Percentiles rank a stretch among this genome's conserved stretches.
Evolutionary conservation across 2,329 filamentous ascomycete genomes (phyloP).

Genomic region (Aspergillus bombycis): DNA sequence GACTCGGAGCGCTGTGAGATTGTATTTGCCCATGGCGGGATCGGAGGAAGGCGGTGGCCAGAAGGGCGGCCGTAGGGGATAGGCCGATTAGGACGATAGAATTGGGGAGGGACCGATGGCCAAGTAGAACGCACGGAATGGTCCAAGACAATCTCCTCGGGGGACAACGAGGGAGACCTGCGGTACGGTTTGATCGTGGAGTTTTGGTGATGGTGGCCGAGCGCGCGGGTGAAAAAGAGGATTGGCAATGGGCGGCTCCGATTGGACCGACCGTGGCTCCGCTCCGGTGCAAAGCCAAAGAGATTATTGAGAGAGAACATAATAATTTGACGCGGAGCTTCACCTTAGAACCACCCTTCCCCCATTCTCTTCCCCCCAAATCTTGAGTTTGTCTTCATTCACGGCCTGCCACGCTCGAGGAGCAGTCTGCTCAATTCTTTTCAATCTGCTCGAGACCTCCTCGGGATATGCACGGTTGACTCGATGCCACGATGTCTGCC

Average conservation of each 20-base stretch:
- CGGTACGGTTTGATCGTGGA: background rate
- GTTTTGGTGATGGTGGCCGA: slow-evolving; percentile 3
- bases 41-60: slow-evolving; percentile 8
- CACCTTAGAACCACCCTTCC: background rate
- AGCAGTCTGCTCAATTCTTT: slow-evolving; percentile 15
- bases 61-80: background rate
- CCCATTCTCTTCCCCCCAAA: background rate
- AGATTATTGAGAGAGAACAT: slow-evolving; percentile 15
- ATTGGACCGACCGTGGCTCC: slow-evolving; percentile 41
- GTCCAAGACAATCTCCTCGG: background rate
- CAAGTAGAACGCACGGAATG: background rate
- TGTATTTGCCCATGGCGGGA: slow-evolving; percentile 49
- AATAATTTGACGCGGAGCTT: slow-evolving; percentile 23
- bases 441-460: slow-evolving; percentile 25
- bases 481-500: slow-evolving; percentile 61
- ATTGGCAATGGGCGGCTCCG: slow-evolving; percentile 38
- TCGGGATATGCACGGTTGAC: slow-evolving; percentile 39
- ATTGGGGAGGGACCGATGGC: background rate
- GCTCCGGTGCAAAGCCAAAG: slow-evolving; percentile 24
- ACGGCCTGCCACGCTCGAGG: slow-evolving; percentile 10
- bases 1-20: slow-evolving; percentile 50
- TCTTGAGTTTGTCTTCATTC: slow-evolving; percentile 7
- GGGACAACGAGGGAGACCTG: background rate
- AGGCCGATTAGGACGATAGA: background rate
- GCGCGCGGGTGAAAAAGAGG: slow-evolving; percentile 40